Evolutionary conservation across 257 asterid genomes (phyloP).

Genomic region (Nicotiana knightiana): DNA sequence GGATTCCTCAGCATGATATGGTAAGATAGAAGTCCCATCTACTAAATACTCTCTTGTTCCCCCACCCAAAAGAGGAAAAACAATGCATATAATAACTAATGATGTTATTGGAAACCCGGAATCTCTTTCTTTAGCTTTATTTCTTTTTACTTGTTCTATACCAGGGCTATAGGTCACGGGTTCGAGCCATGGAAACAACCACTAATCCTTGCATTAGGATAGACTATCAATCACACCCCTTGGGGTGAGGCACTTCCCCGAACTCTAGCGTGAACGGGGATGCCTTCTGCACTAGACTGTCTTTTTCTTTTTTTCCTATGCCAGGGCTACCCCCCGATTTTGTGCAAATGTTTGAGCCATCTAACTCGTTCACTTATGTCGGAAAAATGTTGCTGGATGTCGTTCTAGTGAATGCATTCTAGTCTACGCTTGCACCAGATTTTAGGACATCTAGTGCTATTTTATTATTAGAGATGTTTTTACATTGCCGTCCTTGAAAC

Average conservation of each 20-base stretch:
- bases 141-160: background rate
- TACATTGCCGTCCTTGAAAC: background rate
- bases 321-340: background rate
- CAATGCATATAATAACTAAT: background rate
- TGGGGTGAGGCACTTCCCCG: no score
- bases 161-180: no score
- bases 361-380: background rate
- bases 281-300: no score
- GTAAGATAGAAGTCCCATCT: slow-evolving; percentile 27
- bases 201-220: no score
- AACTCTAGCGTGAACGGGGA: no score
- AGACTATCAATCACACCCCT: no score
- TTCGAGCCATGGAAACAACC: no score
- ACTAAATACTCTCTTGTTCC: background rate
- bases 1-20: slow-evolving; percentile 97
- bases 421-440: background rate
- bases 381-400: background rate
- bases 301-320: background rate
- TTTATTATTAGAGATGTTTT: background rate
- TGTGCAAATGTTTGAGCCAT: background rate
- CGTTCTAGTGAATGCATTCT: background rate
- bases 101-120: background rate
- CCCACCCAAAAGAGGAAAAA: background rate
- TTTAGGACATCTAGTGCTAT: background rate
- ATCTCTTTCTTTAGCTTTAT: background rate